Percentiles rank a stretch among this genome's conserved stretches.
Conservation (phyloP, 2,329 filamentous ascomycete genomes). For the Colletotrichum camelliae region DNA sequence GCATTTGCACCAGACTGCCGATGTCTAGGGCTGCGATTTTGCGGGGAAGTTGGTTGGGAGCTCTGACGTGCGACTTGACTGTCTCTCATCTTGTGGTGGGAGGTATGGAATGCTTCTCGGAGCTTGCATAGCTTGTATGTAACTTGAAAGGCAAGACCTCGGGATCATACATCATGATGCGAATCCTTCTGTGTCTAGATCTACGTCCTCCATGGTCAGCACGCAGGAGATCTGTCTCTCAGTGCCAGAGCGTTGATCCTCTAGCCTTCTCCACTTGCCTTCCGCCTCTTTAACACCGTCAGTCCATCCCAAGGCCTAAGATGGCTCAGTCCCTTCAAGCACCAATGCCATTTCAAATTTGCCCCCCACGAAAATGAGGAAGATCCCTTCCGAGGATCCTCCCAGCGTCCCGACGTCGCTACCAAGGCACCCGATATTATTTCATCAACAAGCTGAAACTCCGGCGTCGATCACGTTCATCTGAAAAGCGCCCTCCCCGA, state of each 20-base stretch:
- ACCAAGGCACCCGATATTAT: background rate
- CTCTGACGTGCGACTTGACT: background rate
- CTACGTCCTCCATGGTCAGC: background rate
- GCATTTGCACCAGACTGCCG: background rate
- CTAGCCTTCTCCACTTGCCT: background rate
- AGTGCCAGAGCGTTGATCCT: fast-evolving
- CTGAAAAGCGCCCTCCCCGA: background rate
- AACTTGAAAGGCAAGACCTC: background rate
- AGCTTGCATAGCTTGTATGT: fast-evolving
- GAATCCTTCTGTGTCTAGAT: background rate
- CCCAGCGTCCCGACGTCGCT: background rate
- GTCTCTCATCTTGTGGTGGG: background rate
- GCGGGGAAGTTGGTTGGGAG: background rate
- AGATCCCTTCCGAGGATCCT: background rate
- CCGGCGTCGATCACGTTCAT: background rate
- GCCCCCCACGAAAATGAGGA: background rate
- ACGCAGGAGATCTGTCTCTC: fast-evolving
- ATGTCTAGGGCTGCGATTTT: background rate
- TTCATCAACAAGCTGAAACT: background rate
- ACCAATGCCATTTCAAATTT: too few species aligned
- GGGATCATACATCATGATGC: background rate
- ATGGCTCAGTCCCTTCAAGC: background rate
- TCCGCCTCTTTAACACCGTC: background rate
- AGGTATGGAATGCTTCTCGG: background rate
- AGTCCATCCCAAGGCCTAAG: background rate